These are phyloP conservation scores for Cymbidium sinense DNA, from an alignment of 106 monocot genomes.

Conservation along the genomic window DNA sequence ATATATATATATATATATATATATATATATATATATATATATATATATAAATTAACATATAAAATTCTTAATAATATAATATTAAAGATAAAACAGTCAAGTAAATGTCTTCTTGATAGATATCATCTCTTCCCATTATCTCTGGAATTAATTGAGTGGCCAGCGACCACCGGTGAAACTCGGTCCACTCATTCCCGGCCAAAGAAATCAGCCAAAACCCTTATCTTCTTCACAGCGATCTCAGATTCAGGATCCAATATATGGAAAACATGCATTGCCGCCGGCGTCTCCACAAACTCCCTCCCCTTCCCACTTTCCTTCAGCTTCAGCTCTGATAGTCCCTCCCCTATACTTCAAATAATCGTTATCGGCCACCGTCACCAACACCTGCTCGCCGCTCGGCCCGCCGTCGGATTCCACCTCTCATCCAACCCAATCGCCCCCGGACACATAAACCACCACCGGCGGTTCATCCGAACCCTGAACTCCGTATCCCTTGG, in stretches of 20 bases:
- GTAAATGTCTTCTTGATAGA: too few species aligned
- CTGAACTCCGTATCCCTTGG: constrained; percentile 8
- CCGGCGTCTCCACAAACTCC: constrained; percentile 6
- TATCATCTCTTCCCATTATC: too few species aligned
- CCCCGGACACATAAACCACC: constrained; percentile 24
- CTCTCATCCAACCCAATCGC: constrained; percentile 25
- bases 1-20: too few species aligned
- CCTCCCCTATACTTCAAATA: constrained; percentile 9
- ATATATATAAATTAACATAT: too few species aligned
- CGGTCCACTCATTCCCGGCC: background rate
- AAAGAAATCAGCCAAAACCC: background rate
- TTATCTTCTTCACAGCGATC: background rate
- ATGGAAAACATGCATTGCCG: background rate
- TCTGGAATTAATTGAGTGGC: too few species aligned
- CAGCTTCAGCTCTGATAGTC: constrained; percentile 10
- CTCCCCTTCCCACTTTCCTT: background rate
- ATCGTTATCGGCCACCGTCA: constrained; percentile 11
- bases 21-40: too few species aligned
- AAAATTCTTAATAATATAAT: too few species aligned
- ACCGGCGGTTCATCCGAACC: constrained; percentile 19
- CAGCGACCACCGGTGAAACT: too few species aligned
- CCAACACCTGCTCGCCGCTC: constrained; percentile 6
- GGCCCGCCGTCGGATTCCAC: constrained; percentile 17
- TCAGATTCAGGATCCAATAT: background rate
- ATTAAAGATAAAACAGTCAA: too few species aligned